These are phyloP conservation scores for Phalaenopsis aphrodite DNA, from an alignment of 106 monocot species.

Conservation along the genomic window DNA sequence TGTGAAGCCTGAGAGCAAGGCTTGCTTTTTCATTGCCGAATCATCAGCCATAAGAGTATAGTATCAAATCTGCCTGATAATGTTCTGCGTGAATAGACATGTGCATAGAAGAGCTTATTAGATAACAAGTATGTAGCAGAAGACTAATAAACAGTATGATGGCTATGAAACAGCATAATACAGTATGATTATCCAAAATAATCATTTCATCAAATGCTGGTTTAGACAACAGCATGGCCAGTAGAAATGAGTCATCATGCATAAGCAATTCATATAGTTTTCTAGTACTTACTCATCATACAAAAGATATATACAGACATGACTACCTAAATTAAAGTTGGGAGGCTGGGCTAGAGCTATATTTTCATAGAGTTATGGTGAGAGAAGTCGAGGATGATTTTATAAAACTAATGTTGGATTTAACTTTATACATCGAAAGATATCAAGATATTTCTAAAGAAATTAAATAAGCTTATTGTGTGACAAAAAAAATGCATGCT, in stretches of 20 bases:
- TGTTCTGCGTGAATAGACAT: background rate
- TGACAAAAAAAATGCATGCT: no score
- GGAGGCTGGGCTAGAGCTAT: no score
- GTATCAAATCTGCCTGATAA: background rate
- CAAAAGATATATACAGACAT: no score
- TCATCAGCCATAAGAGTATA: conserved; percentile 20
- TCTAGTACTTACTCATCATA: no score
- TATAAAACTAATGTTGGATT: no score
- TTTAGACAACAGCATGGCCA: background rate
- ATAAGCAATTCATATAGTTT: no score
- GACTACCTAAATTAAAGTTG: no score
- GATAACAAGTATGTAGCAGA: background rate
- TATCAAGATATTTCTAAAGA: no score
- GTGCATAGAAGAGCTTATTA: background rate
- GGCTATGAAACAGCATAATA: background rate
- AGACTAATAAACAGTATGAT: background rate
- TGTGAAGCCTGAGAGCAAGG: conserved; percentile 18
- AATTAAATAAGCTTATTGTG: no score
- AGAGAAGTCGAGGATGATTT: no score
- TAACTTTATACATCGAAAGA: no score
- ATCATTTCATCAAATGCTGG: background rate
- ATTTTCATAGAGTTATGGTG: no score
- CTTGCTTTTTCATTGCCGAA: conserved; percentile 3
- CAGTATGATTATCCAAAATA: background rate
- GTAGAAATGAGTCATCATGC: background rate